Evolutionary conservation across 2,329 filamentous ascomycete species (phyloP).

Genomic region (Sarocladium kiliense): DNA sequence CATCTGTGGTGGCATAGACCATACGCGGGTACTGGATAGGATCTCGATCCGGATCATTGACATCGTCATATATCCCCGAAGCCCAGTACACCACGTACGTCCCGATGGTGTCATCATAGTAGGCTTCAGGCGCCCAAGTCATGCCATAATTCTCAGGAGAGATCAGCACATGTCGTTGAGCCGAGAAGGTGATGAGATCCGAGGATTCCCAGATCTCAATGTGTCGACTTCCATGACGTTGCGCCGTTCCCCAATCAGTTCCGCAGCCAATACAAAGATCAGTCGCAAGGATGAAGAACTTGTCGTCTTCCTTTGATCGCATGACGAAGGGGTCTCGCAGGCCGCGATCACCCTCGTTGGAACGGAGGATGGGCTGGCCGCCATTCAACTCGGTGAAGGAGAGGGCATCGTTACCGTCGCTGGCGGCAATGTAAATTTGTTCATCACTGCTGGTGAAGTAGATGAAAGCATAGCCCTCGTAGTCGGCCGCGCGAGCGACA

Average conservation of each 20-base stretch:
- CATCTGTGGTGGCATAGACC: slow-evolving; percentile 40
- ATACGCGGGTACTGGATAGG: slow-evolving; percentile 42
- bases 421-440: slow-evolving; percentile 44
- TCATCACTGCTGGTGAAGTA: slow-evolving; percentile 38
- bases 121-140: slow-evolving; percentile 44
- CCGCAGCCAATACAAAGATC: slow-evolving; percentile 45
- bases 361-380: slow-evolving; percentile 36
- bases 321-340: slow-evolving; percentile 46
- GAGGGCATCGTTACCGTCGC: slow-evolving; percentile 42
- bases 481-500: slow-evolving; percentile 23
- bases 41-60: slow-evolving; percentile 33
- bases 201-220: slow-evolving; percentile 43
- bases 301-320: slow-evolving; percentile 38
- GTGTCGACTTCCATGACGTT: slow-evolving; percentile 37
- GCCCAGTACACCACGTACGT: slow-evolving; percentile 37
- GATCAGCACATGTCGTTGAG: slow-evolving; percentile 38
- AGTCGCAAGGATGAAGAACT: slow-evolving; percentile 42
- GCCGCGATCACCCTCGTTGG: slow-evolving; percentile 38
- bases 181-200: slow-evolving; percentile 39
- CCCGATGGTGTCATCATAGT: slow-evolving; percentile 33
- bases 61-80: slow-evolving; percentile 31
- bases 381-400: slow-evolving; percentile 41
- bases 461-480: slow-evolving; percentile 77
- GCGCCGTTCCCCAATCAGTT: slow-evolving; percentile 39
- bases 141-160: slow-evolving; percentile 41